Percentiles rank a stretch among this genome's conserved stretches.
phyloP scores from a whole-genome alignment of 2,329 filamentous ascomycete genomes.

The Madurella mycetomatis region DNA sequence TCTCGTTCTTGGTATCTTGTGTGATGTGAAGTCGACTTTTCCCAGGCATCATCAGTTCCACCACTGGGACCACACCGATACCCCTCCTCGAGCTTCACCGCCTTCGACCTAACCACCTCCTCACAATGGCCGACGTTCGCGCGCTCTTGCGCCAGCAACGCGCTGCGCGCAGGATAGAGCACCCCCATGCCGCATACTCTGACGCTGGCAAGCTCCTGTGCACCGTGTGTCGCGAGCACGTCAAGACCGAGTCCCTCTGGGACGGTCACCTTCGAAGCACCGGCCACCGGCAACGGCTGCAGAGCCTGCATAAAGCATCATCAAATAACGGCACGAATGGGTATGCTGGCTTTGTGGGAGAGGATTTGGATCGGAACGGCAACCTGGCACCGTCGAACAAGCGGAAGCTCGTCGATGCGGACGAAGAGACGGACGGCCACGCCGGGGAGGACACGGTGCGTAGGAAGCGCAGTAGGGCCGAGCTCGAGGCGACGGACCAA shows the following conservation, averaged over 20 bases:
- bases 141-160: constrained; percentile 75
- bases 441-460: constrained; percentile 32
- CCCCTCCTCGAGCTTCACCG: constrained; percentile 1
- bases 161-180: constrained; percentile 66
- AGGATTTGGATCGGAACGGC: constrained; percentile 21
- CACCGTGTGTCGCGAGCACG: constrained; percentile 57
- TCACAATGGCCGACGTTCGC: constrained; percentile 70
- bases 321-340: constrained; percentile 18
- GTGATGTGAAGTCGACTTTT: neutral
- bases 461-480: constrained; percentile 45
- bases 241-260: constrained; percentile 66
- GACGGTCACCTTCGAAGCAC: constrained; percentile 53
- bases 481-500: constrained; percentile 25
- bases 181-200: constrained; percentile 65
- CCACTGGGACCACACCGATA: neutral
- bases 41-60: neutral
- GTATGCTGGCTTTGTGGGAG: constrained; percentile 23
- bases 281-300: constrained; percentile 41
- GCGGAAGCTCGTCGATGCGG: constrained; percentile 28
- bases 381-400: constrained; percentile 6
- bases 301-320: constrained; percentile 26
- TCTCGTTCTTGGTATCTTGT: neutral
- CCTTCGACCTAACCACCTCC: constrained; percentile 1
- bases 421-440: constrained; percentile 34
- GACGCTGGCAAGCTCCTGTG: constrained; percentile 64